These are phyloP conservation scores for Eremomyces bilateralis DNA, from an alignment of 495 filamentous ascomycete genomes.

Conservation along the genomic window DNA sequence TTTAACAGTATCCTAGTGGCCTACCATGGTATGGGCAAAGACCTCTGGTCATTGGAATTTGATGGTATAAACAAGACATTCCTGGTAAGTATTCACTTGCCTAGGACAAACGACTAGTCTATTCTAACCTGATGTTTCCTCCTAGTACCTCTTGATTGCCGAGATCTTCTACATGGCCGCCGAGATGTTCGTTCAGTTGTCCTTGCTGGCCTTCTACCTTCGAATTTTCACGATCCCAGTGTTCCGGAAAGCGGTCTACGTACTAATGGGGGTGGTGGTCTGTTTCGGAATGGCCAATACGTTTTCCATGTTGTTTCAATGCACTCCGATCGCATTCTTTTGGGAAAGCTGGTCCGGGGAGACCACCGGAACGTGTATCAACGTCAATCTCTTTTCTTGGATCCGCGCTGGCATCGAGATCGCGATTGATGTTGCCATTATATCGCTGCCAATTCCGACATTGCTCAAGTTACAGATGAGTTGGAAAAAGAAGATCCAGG, in stretches of 20 bases:
- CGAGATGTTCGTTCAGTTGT: no score
- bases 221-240: slow-evolving; percentile 23
- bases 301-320: slow-evolving; percentile 22
- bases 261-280: slow-evolving; percentile 16
- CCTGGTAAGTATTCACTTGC: no score
- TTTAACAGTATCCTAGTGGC: no score
- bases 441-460: slow-evolving; percentile 22
- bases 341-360: slow-evolving; percentile 13
- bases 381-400: slow-evolving; percentile 9
- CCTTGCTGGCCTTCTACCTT: slow-evolving; percentile 29
- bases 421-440: slow-evolving; percentile 11
- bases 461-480: slow-evolving; percentile 23
- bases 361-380: slow-evolving; percentile 10
- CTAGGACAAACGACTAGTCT: no score
- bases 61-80: no score
- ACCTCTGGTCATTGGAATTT: no score
- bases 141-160: no score
- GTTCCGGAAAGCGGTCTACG: slow-evolving; percentile 13
- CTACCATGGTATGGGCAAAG: no score
- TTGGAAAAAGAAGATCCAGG: slow-evolving; percentile 24
- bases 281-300: slow-evolving; percentile 21
- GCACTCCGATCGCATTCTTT: slow-evolving; percentile 17
- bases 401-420: slow-evolving; percentile 11
- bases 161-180: no score
- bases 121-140: no score